phyloP scores from a whole-genome alignment of 2,329 filamentous ascomycete genomes.

The Colletotrichum siamense region DNA sequence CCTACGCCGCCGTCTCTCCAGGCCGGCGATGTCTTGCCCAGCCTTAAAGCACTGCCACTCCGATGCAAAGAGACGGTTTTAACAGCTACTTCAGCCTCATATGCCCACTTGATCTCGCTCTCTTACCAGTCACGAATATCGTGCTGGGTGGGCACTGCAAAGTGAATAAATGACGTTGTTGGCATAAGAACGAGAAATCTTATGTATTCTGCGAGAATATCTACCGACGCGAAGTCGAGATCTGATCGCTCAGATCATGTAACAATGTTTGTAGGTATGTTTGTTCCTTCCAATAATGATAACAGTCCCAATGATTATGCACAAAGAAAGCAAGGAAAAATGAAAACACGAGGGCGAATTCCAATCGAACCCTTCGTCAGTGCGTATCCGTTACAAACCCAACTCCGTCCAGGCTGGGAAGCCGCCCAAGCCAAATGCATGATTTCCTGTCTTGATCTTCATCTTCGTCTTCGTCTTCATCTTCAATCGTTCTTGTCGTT shows the following conservation, averaged over 20 bases:
- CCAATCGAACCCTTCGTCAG: background rate
- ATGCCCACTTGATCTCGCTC: background rate
- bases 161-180: background rate
- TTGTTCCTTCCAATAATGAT: background rate
- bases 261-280: background rate
- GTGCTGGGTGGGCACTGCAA: background rate
- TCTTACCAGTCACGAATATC: background rate
- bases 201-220: background rate
- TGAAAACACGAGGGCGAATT: background rate
- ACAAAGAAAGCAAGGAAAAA: background rate
- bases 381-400: constrained; percentile 8
- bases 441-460: background rate
- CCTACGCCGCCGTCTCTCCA: background rate
- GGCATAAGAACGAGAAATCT: background rate
- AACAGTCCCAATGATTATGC: background rate
- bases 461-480: background rate
- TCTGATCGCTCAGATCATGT: background rate
- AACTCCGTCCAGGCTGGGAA: constrained; percentile 19
- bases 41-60: background rate
- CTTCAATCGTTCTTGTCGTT: background rate
- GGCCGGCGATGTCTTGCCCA: background rate
- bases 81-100: background rate
- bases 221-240: background rate
- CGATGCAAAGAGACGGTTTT: background rate
- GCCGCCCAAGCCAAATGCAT: constrained; percentile 19